A percentile compares a stretch with the other conserved stretches of the same genome.
These are phyloP conservation scores for Boletellus deceptivus DNA, from an alignment of 1,284 basidiomycete genomes.

Conservation along the genomic window DNA sequence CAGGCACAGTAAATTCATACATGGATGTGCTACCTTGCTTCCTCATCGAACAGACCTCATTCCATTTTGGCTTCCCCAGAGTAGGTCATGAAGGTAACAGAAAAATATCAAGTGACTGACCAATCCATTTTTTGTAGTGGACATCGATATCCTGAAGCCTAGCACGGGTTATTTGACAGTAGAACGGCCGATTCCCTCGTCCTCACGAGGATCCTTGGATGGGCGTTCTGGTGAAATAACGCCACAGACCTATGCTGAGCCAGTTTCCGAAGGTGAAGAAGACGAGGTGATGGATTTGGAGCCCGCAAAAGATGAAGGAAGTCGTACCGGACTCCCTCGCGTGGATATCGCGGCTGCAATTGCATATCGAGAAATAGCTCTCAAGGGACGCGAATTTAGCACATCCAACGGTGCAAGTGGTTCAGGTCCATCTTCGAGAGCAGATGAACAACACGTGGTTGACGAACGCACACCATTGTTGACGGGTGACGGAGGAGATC, in stretches of 20 bases:
- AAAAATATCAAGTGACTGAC: not conserved
- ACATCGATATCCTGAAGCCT: constrained; percentile 89
- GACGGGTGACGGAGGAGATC: constrained; percentile 22
- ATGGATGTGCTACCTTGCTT: constrained; percentile 92
- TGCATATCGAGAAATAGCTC: constrained; percentile 77
- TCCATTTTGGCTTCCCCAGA: constrained; percentile 98
- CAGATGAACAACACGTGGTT: constrained; percentile 33
- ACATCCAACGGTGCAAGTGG: constrained; percentile 19
- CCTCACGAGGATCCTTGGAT: constrained; percentile 46
- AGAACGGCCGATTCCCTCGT: constrained; percentile 62
- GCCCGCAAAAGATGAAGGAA: constrained; percentile 76
- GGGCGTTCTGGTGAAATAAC: constrained; percentile 47
- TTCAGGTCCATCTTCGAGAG: constrained; percentile 7
- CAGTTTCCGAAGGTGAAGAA: constrained; percentile 88
- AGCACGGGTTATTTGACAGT: constrained; percentile 75
- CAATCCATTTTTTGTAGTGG: constrained; percentile 54
- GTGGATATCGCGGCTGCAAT: constrained; percentile 76
- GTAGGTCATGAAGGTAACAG: constrained; percentile 42
- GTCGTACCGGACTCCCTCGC: constrained; percentile 70
- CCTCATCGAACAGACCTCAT: constrained; percentile 96
- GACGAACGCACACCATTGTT: constrained; percentile 47
- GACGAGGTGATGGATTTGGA: constrained; percentile 71
- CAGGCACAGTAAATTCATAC: constrained; percentile 81
- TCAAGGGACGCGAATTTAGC: constrained; percentile 48
- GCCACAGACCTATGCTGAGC: constrained; percentile 73